Conservation (phyloP, 2,329 filamentous ascomycete species). For the Cercospora sojina region DNA sequence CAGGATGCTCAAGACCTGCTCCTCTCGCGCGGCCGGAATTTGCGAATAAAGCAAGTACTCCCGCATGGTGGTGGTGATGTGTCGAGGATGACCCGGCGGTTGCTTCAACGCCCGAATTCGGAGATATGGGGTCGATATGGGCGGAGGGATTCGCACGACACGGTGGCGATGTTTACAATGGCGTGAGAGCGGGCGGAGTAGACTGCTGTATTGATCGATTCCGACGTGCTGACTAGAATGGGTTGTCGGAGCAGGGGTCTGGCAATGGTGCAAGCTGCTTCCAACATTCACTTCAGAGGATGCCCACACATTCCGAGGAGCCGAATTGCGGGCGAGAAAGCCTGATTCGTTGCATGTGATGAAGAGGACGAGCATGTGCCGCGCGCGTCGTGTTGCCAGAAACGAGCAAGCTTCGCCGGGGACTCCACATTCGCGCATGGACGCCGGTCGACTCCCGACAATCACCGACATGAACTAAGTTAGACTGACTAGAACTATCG, state of each 20-base stretch:
- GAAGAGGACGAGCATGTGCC: slow-evolving; percentile 6
- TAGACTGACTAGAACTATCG: no score
- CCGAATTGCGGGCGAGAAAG: background rate
- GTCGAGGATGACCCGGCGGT: background rate
- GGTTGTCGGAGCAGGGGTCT: background rate
- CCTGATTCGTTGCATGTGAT: slow-evolving; percentile 1
- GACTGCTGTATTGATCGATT: background rate
- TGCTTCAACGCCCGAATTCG: slow-evolving; percentile 13
- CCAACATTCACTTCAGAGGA: background rate
- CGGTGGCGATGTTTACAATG: slow-evolving; percentile 7
- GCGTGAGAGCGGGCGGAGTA: slow-evolving; percentile 9
- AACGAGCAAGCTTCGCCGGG: background rate
- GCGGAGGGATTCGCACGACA: background rate
- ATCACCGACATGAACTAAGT: background rate
- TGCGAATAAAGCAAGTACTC: slow-evolving; percentile 63
- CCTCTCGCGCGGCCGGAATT: slow-evolving; percentile 56
- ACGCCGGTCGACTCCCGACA: background rate
- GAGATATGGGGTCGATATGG: slow-evolving; percentile 5
- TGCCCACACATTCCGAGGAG: background rate
- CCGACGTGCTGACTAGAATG: background rate
- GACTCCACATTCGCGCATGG: slow-evolving; percentile 2
- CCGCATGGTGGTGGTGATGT: slow-evolving; percentile 52
- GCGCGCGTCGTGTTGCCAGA: background rate
- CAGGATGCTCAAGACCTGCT: slow-evolving; percentile 61
- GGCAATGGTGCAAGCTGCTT: background rate